Evolutionary conservation across 306 rosid genomes (phyloP).

Genomic region (Rosa chinensis): DNA sequence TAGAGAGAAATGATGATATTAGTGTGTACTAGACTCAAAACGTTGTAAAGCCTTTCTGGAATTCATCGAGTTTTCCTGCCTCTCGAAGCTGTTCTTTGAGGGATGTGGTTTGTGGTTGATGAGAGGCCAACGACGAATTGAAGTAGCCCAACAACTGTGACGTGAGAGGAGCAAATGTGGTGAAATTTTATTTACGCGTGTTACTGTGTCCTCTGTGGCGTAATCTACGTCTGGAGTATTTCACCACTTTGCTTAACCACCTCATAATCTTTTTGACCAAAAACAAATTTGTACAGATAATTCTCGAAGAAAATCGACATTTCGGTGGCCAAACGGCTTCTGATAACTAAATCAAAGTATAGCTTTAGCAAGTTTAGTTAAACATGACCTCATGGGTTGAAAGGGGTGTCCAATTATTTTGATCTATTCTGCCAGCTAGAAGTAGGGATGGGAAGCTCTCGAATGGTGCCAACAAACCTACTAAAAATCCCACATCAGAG

Average conservation of each 20-base stretch:
- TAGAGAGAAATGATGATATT: too few relatives aligned
- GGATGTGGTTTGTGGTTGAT: too few relatives aligned
- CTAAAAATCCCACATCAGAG: slow-evolving; percentile 20
- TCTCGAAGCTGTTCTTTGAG: too few relatives aligned
- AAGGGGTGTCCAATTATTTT: background rate
- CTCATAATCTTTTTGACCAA: background rate
- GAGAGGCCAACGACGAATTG: too few relatives aligned
- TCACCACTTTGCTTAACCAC: background rate
- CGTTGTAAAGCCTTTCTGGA: too few relatives aligned
- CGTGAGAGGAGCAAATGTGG: too few relatives aligned
- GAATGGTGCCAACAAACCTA: slow-evolving; percentile 28
- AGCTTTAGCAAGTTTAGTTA: background rate
- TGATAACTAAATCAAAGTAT: background rate
- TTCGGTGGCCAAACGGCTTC: background rate
- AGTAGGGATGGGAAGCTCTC: background rate
- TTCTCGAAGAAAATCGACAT: background rate
- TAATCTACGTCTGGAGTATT: too few relatives aligned
- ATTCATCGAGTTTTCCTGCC: too few relatives aligned
- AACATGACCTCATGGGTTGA: background rate
- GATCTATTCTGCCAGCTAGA: background rate
- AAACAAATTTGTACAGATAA: background rate
- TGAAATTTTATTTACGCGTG: too few relatives aligned
- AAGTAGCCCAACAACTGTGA: too few relatives aligned
- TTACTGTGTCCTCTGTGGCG: too few relatives aligned
- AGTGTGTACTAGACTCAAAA: too few relatives aligned